Evolutionary conservation across 805 yeast species (phyloP), one percentile per base, ranked within the genome.

Genomic region (Saccharomyces eubayanus): DNA sequence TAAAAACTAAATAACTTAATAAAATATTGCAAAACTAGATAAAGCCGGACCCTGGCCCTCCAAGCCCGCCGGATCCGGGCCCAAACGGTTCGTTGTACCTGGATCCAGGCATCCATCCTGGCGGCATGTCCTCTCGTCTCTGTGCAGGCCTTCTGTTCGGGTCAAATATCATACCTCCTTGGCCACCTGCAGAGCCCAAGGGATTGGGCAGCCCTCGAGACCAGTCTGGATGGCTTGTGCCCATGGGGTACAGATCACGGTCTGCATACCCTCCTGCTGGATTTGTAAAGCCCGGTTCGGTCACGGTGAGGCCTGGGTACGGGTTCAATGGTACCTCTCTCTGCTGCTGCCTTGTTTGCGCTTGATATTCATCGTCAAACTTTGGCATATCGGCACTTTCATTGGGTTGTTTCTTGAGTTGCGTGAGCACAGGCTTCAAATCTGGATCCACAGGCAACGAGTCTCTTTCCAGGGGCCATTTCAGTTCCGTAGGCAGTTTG

Each of bases 51-150:
- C 59, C 56, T 14, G 53, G 28, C 20, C 54, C 53, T 0, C 55
- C 55, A 27, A 45, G 41, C 27, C 53, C 52, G 6, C 53, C 49
- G 20, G 47, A 52, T 6, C 54, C 53, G 24, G 58, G 59, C 9
- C 71, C 72, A 53, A 57, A 68, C 20, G 73, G 73, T 49, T 69
- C 70, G 53, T 68, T 70, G 51, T 57, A 70, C 31, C 61, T 64
- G 20, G 70, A 60, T 6, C 73, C 72, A 5, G 72, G 72, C 10
- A 67, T 59, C 55, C 59, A 63, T 1, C 67, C 69, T 1, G 64
- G 63, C 2, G 67, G 66, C 11, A 63, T 59, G 20, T 52, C 55
- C 51, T 50, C 53, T 46, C 53, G 40, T n/a, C 56, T 52, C 16
- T 53, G 50, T 20, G 12, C 28, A 21, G 11, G 46, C 48, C 43